Percentiles rank a stretch among this genome's conserved stretches.
Conservation (phyloP, 1,284 basidiomycete species). For the Amylostereum chailletii region DNA sequence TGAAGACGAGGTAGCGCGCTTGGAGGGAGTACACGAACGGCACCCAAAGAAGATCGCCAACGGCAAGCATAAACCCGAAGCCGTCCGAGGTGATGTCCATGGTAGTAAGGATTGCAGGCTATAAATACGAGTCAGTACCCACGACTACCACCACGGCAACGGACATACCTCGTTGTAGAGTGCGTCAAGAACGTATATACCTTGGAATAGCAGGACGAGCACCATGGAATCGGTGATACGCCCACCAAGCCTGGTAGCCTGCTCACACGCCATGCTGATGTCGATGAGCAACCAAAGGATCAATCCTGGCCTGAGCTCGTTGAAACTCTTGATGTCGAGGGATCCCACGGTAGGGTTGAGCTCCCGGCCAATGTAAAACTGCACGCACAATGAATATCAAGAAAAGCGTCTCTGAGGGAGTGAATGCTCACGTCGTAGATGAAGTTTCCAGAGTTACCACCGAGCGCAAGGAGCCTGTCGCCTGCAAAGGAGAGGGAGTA, state of each 20-base stretch:
- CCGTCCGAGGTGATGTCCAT: conserved; percentile 99
- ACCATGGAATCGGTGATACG: conserved; percentile 82
- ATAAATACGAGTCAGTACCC: not conserved
- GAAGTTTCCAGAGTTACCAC: conserved; percentile 84
- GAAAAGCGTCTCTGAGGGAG: not conserved
- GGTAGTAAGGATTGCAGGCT: conserved; percentile 84
- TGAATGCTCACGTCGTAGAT: conserved; percentile 78
- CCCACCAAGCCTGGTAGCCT: conserved; percentile 75
- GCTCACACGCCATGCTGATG: conserved; percentile 88
- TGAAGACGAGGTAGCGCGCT: conserved; percentile 89
- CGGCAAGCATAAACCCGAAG: conserved; percentile 96
- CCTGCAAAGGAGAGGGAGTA: conserved; percentile 69
- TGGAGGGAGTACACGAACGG: conserved; percentile 94
- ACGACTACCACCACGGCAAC: conserved; percentile 3
- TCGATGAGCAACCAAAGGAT: conserved; percentile 93
- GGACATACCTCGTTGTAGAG: conserved; percentile 78
- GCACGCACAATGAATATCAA: conserved; percentile 7
- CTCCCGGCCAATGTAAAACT: conserved; percentile 97
- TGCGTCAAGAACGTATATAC: conserved; percentile 81
- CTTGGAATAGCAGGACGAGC: conserved; percentile 83
- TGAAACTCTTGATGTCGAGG: conserved; percentile 97
- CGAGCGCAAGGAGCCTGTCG: conserved; percentile 74
- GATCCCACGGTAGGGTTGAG: conserved; percentile 86
- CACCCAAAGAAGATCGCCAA: conserved; percentile 92
- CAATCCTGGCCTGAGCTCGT: conserved; percentile 90